Evolutionary conservation across 805 yeast genomes (phyloP).

Genomic region (Blastobotrys mokoenaii): DNA sequence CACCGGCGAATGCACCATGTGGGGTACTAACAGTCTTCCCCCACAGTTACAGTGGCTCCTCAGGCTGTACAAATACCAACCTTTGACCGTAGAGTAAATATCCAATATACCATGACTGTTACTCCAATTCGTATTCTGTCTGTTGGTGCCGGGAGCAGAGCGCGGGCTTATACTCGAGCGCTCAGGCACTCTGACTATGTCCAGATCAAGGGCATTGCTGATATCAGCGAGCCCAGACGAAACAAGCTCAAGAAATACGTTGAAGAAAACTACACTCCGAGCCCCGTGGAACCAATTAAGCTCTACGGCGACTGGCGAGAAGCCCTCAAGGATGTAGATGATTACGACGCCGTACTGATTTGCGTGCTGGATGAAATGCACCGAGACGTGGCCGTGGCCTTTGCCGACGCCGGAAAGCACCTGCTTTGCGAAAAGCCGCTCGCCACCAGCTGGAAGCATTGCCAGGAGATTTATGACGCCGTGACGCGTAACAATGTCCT

Average conservation of each 20-base stretch:
- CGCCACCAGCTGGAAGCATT: conserved; percentile 20
- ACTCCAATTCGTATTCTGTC: conserved; percentile 6
- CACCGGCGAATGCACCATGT: no score
- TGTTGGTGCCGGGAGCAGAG: conserved; percentile 19
- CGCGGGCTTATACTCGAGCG: conserved; percentile 14
- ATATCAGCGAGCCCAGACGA: conserved; percentile 13
- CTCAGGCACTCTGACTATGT: conserved; percentile 12
- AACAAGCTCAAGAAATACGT: conserved; percentile 1
- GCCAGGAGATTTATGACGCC: conserved; percentile 17
- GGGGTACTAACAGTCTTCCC: no score
- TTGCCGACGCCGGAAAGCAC: conserved; percentile 20
- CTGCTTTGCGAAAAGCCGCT: conserved; percentile 22
- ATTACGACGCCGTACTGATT: conserved; percentile 19
- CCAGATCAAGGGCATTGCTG: conserved; percentile 16
- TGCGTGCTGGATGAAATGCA: conserved; percentile 21
- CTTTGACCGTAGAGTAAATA: not conserved
- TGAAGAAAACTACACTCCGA: not conserved
- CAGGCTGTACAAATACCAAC: no score
- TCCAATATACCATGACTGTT: not conserved
- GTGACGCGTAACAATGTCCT: conserved; percentile 17
- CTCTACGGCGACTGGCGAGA: conserved; percentile 18
- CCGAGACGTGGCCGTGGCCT: conserved; percentile 20
- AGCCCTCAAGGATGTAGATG: conserved; percentile 12
- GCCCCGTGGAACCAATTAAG: conserved; percentile 1
- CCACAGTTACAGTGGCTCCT: no score